Evolutionary conservation across 305 asterid genomes (phyloP).

Genomic region (Solanum chacoense): DNA sequence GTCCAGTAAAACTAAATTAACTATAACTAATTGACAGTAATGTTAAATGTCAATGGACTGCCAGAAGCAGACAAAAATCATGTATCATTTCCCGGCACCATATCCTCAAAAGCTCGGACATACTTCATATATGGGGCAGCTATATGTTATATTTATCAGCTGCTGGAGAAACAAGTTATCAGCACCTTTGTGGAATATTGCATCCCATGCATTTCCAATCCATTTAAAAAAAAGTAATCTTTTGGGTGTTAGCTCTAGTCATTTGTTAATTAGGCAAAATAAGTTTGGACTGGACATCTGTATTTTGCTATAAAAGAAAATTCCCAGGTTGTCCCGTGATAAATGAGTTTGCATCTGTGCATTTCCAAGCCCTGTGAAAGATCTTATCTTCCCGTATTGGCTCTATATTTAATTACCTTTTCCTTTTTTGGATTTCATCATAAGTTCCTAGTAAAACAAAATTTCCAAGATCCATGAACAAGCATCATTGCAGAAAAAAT

Average conservation of each 20-base stretch:
- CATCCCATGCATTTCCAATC: neutral
- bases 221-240: neutral
- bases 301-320: neutral
- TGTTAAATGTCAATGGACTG: neutral
- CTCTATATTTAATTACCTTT: neutral
- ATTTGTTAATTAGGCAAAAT: neutral
- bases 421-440: neutral
- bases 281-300: neutral
- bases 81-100: neutral
- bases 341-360: neutral
- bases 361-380: neutral
- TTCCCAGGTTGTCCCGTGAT: neutral
- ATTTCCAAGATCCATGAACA: neutral
- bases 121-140: neutral
- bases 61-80: neutral
- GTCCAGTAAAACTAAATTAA: neutral
- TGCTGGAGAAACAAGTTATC: neutral
- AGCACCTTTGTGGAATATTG: neutral
- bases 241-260: neutral
- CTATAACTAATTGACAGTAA: neutral
- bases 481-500: neutral
- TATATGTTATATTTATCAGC: neutral
- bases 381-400: neutral
- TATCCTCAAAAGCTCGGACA: neutral
- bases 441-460: neutral